Base-by-base conservation (phyloP, 2,329 filamentous ascomycete genomes). In the Rugonectria rugulosa region DNA sequence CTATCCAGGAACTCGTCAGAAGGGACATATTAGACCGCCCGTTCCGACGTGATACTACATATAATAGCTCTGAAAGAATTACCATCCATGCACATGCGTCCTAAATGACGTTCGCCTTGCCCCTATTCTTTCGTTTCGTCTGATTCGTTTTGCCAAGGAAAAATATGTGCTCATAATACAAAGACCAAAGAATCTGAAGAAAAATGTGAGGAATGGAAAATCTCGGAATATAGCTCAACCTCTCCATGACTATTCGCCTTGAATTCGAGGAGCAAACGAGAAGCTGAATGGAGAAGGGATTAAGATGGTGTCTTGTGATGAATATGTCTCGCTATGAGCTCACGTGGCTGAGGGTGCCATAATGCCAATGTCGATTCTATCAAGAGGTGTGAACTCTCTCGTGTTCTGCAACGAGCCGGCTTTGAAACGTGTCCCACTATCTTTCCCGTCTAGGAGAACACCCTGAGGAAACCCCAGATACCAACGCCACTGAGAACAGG, bases 391-490 rank as follows among this genome's bases (percentile, higher is more conserved):
- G 2, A n/a, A 9, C 29, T 40, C 23, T 17, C 41, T 23, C 34
- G 34, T 47, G 32, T 26, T 45, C 17, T 42, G 15, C 19, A 26
- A 46, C 20, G 31, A 38, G 11, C 27, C 9, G 5, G 17, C n/a
- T 26, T 11, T 12, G 21, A 19, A n/a, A 21, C n/a, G n/a, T n/a
- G 51, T 27, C 24, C 45, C 40, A 56, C 49, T 53, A 46, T 21
- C 32, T 29, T 36, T 44, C n/a, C 34, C 14, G 21, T 64, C 72
- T 79, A 86, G 48, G 88, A 88, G 80, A 97, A 97, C 43, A 92
- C 73, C 77, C 90, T 96, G 67, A 98, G 81, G 73, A 99, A 97
- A 0, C 89, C 90, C 88, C 91, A 97, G 58, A 99, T 87, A 6
- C 93, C 93, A 40, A 92, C 76, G 20, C 93, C 92, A 70, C 92